A percentile compares a stretch with the other conserved stretches of the same genome.
Evolutionary conservation across 2,329 filamentous ascomycete genomes (phyloP).

Genomic region (Aspergillus sp.): DNA sequence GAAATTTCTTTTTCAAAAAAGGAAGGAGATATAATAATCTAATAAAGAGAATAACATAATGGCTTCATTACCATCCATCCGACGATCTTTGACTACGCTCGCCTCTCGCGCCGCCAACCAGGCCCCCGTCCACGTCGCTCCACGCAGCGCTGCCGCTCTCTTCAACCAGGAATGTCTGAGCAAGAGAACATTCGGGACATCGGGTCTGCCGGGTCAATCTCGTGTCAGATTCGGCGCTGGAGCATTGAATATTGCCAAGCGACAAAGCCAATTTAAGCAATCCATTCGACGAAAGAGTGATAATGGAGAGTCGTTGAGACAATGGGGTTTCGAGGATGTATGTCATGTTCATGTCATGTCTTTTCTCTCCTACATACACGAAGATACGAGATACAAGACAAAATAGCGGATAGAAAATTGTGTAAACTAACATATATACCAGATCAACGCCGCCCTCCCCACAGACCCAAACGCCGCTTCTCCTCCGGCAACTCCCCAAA

Average conservation of each 20-base stretch:
- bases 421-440: conserved; percentile 1
- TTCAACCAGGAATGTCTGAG: not conserved
- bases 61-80: conserved; percentile 2
- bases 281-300: conserved; percentile 17
- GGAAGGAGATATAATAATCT: too few relatives aligned
- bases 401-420: too few relatives aligned
- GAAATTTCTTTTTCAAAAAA: too few relatives aligned
- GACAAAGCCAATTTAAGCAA: not conserved
- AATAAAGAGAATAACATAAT: conserved; percentile 2
- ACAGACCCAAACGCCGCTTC: conserved; percentile 7
- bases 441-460: conserved; percentile 35
- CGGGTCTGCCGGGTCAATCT: not conserved
- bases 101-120: not conserved
- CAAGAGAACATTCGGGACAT: conserved; percentile 1
- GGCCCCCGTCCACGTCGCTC: not conserved
- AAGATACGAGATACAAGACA: too few relatives aligned
- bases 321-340: conserved; percentile 36
- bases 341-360: not conserved
- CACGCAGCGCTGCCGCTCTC: not conserved
- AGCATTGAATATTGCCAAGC: too few relatives aligned
- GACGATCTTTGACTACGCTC: not conserved
- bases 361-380: not conserved
- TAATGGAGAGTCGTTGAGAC: conserved; percentile 7
- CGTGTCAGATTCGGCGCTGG: conserved; percentile 2
- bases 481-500: conserved; percentile 19